Evolutionary conservation across 345 rosid genomes (phyloP), one percentile per base, ranked within the genome.

Genomic region (Lumnitzera littorea): DNA sequence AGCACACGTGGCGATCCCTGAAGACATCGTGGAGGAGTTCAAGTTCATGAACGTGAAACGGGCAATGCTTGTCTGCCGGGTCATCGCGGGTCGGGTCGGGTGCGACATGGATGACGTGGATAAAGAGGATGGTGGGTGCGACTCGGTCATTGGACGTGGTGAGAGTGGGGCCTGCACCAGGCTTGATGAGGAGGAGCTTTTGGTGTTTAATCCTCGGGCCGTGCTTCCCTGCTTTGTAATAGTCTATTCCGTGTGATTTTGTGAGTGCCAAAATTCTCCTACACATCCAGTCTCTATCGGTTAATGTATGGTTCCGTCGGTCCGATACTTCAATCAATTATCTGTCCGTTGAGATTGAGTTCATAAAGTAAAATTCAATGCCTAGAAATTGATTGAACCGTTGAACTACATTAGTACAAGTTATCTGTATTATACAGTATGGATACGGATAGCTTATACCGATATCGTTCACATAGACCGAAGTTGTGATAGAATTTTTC

Each of bases 181-280:
- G 60, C 13, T 82, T 69, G 96, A 90, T 55, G 95, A 87, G 16
- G 92, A 90, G 60, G 99, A 90, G 79, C 75, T 94, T 17, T 11
- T 84, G 47, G 92, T 94, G 66, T 90, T 88, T 68, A 90, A 91
- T 82, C 99, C 99, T 23, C 84, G 95, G 91, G 97, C 97, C 55
- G 92, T 90, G 77, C 97, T 94, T 72, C 96, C 99, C 65, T 94
- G 97, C 81, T 94, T 90, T 60, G 89, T 86, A 47, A 88, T 94
- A 16, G 96, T 94, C 63, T 94, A 88, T 68, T 73, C 86, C 2
- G 80, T 62, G 57, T 58, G 60, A 64, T 10, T 47, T 76, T 69
- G 63, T 66, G 36, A 29, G 43, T 36, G 43, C 43, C 36, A 29
- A 36, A 36, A 36, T 36, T 36, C 7, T 36, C 7, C 7, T 29